Evolutionary conservation across 192 early-diverging fungal species (phyloP).

Genomic region (Chytriomyces hyalinus): DNA sequence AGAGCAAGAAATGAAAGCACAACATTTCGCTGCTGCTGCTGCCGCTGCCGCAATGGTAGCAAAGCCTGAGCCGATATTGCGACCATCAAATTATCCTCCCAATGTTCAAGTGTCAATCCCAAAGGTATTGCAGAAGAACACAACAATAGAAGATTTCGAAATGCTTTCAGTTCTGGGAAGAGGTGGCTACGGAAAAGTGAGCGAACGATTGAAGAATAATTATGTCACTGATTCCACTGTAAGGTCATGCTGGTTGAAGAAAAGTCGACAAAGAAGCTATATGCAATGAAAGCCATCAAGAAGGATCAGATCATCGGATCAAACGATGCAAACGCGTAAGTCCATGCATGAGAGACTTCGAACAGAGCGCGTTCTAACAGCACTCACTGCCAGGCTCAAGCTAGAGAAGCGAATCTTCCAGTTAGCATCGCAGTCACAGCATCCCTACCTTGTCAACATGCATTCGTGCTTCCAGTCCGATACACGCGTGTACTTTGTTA

Average conservation of each 20-base stretch:
- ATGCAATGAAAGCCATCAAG: conserved; percentile 97
- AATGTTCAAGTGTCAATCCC: background rate
- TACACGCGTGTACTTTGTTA: conserved; percentile 93
- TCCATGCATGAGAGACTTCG: conserved; percentile 15
- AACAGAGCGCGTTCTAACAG: background rate
- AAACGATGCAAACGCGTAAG: conserved; percentile 86
- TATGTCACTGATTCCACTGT: background rate
- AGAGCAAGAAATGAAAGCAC: conserved; percentile 77
- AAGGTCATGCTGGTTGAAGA: conserved; percentile 94
- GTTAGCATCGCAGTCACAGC: conserved; percentile 82
- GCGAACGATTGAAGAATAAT: background rate
- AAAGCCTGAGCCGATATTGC: background rate
- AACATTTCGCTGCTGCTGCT: conserved; percentile 88
- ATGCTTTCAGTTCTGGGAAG: conserved; percentile 89
- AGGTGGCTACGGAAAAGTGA: conserved; percentile 94
- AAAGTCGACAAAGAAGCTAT: conserved; percentile 74
- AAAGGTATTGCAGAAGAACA: conserved; percentile 26
- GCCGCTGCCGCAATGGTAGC: conserved; percentile 35
- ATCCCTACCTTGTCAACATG: conserved; percentile 93
- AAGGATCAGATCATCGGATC: conserved; percentile 95
- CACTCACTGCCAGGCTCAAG: conserved; percentile 29
- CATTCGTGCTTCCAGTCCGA: conserved; percentile 96
- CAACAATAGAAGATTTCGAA: conserved; percentile 55
- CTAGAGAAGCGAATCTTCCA: conserved; percentile 91
- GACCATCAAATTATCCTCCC: too few relatives aligned